Conservation (phyloP, 257 asterid genomes). For the Verbena officinalis region DNA sequence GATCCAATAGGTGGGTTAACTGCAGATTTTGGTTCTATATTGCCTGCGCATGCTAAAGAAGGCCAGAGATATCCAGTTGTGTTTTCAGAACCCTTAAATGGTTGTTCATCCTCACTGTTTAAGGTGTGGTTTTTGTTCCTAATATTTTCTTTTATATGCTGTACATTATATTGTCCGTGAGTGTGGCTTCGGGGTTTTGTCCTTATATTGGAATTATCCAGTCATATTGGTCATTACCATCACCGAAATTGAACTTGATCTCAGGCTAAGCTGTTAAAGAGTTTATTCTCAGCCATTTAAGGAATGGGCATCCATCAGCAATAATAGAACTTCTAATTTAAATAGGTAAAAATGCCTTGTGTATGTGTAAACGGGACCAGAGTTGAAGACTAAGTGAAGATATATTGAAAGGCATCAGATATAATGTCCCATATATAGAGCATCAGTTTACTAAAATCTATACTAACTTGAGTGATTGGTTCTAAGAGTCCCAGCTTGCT, state of each 20-base stretch:
- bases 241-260: constrained; percentile 12
- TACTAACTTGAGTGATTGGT: constrained; percentile 9
- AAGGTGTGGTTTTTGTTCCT: constrained; percentile 46
- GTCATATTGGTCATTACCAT: constrained; percentile 12
- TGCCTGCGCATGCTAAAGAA: constrained; percentile 55
- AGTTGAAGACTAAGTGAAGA: constrained; percentile 8
- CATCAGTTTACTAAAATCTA: not conserved
- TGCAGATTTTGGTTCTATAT: constrained; percentile 78
- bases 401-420: not conserved
- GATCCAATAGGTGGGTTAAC: constrained; percentile 59
- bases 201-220: not conserved
- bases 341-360: not conserved
- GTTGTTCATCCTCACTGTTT: constrained; percentile 66
- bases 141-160: constrained; percentile 9
- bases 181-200: constrained; percentile 14
- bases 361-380: not conserved
- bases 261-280: not conserved
- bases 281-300: constrained; percentile 3
- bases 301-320: constrained; percentile 9
- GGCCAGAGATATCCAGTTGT: constrained; percentile 54
- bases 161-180: constrained; percentile 2
- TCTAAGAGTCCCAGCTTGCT: constrained; percentile 8
- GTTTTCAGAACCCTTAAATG: constrained; percentile 54
- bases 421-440: not conserved
- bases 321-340: constrained; percentile 4